Evolutionary conservation across 768 basidiomycete species (phyloP).

Genomic region (Podaxis mareebaensis): DNA sequence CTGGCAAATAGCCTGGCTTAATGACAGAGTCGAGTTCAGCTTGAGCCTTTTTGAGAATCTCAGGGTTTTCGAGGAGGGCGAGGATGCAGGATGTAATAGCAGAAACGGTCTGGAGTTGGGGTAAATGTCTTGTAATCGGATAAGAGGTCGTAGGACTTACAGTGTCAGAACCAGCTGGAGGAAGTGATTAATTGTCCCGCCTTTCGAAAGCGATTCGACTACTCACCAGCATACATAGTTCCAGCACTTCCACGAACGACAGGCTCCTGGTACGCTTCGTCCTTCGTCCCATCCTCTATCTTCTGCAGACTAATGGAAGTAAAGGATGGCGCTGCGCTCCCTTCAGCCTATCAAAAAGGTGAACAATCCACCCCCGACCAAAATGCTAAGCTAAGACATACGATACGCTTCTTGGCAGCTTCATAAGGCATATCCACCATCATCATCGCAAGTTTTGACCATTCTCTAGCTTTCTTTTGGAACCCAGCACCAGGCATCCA

Average conservation of each 20-base stretch:
- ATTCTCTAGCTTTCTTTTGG: slow-evolving; percentile 40
- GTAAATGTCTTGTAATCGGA: not conserved
- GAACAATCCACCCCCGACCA: not conserved
- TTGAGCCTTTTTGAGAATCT: slow-evolving; percentile 33
- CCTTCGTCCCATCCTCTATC: slow-evolving; percentile 12
- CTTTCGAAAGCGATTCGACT: not conserved
- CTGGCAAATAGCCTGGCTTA: slow-evolving; percentile 32
- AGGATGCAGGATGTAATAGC: slow-evolving; percentile 17
- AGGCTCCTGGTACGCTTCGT: slow-evolving; percentile 20
- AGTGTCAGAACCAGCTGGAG: slow-evolving; percentile 22
- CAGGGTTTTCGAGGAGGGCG: slow-evolving; percentile 16
- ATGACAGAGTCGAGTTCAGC: slow-evolving; percentile 34
- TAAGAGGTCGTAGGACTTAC: slow-evolving; percentile 1
- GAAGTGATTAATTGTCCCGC: not conserved
- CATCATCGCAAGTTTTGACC: slow-evolving; percentile 31
- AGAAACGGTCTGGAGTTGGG: slow-evolving; percentile 8
- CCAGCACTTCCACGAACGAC: slow-evolving; percentile 24
- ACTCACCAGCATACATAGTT: slow-evolving; percentile 25
- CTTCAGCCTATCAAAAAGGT: slow-evolving; percentile 18
- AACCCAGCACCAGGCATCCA: slow-evolving; percentile 36
- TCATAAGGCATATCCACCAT: slow-evolving; percentile 38
- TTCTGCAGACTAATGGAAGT: slow-evolving; percentile 18
- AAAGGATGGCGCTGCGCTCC: slow-evolving; percentile 19
- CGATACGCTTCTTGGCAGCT: slow-evolving; percentile 30
- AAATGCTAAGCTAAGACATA: slow-evolving; percentile 19